Evolutionary conservation across 2,329 filamentous ascomycete genomes (phyloP).

Genomic region (Trichophyton equinum): DNA sequence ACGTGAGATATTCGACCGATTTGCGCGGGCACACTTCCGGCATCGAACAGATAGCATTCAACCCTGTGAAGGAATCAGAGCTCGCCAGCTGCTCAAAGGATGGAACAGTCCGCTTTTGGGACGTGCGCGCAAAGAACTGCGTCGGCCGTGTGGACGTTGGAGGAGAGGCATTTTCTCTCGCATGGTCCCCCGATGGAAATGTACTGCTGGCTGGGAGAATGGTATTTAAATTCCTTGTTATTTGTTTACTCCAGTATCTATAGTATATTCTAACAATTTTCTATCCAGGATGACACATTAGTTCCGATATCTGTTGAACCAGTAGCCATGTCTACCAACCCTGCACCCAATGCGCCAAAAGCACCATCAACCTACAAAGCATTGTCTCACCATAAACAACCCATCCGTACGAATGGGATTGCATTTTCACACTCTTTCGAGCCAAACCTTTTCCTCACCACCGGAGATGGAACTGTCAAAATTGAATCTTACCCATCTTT

Average conservation of each 20-base stretch:
- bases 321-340: conserved; percentile 24
- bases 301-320: conserved; percentile 34
- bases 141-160: conserved; percentile 38
- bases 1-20: conserved; percentile 37
- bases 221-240: conserved; percentile 19
- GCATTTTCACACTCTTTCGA: conserved; percentile 35
- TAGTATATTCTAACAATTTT: conserved; percentile 1
- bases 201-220: conserved; percentile 37
- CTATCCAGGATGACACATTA: conserved; percentile 34
- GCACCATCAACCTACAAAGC: conserved; percentile 24
- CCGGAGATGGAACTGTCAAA: conserved; percentile 38
- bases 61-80: conserved; percentile 38
- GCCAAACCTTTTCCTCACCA: conserved; percentile 35
- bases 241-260: neutral
- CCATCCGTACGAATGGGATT: conserved; percentile 38
- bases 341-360: conserved; percentile 12
- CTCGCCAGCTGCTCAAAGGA: conserved; percentile 39
- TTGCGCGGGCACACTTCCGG: conserved; percentile 36
- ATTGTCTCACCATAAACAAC: conserved; percentile 33
- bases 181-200: conserved; percentile 38
- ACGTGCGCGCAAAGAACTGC: conserved; percentile 38
- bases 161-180: conserved; percentile 37
- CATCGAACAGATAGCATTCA: conserved; percentile 39
- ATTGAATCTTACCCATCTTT: conserved; percentile 38
- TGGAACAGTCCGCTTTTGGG: conserved; percentile 40